phyloP scores from a whole-genome alignment of 306 rosid genomes.

The Adenanthera pavonina region DNA sequence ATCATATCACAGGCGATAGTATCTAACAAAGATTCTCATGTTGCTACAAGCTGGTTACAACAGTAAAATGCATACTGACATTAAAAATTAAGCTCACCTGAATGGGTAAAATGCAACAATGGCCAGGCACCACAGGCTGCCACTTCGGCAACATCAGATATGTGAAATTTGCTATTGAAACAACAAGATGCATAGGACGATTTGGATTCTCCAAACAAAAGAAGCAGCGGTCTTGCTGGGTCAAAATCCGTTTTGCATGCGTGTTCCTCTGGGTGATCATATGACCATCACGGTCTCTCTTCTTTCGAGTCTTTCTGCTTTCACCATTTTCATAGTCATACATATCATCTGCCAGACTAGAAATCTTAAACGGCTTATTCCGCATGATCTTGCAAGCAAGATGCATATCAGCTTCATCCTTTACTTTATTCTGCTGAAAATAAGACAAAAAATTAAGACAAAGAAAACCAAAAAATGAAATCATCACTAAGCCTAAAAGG shows the following conservation, averaged over 20 bases:
- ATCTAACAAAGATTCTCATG: conserved; percentile 11
- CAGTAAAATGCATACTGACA: conserved; percentile 15
- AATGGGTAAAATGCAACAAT: conserved; percentile 89
- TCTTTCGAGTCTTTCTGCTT: conserved; percentile 66
- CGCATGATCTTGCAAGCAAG: conserved; percentile 80
- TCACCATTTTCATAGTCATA: conserved; percentile 80
- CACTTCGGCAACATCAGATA: conserved; percentile 89
- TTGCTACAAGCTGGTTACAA: conserved; percentile 16
- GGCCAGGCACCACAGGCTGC: conserved; percentile 88
- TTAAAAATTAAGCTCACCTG: conserved; percentile 59
- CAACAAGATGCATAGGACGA: conserved; percentile 81
- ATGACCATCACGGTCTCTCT: conserved; percentile 61
- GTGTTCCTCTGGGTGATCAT: conserved; percentile 52
- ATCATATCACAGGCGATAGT: conserved; percentile 8
- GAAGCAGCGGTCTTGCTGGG: conserved; percentile 80
- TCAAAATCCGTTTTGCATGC: conserved; percentile 51
- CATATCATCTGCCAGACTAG: conserved; percentile 83
- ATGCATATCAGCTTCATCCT: conserved; percentile 84
- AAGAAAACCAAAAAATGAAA: neutral
- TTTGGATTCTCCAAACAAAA: conserved; percentile 85
- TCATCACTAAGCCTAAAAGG: conserved; percentile 32
- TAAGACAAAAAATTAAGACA: conserved; percentile 32
- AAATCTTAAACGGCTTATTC: conserved; percentile 69
- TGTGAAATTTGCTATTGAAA: conserved; percentile 78
- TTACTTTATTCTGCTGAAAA: conserved; percentile 61